phyloP scores from a whole-genome alignment of 2,329 filamentous ascomycete genomes.

The Rutstroemia sp. region DNA sequence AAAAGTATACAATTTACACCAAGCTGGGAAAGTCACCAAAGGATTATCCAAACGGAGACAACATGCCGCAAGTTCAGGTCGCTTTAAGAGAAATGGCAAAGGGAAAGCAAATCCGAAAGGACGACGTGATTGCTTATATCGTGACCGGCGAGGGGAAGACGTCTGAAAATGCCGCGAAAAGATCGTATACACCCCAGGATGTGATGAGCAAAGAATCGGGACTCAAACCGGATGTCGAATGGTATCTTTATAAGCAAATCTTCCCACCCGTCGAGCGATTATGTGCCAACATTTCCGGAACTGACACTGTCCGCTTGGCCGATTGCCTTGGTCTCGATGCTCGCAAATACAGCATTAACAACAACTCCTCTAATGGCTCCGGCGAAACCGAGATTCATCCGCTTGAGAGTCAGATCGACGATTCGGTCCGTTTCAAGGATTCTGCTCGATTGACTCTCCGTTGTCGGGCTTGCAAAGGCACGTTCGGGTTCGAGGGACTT shows the following conservation, averaged over 20 bases:
- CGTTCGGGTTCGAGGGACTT: slow-evolving; percentile 71
- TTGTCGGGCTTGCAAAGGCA: slow-evolving; percentile 72
- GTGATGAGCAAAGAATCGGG: slow-evolving; percentile 68
- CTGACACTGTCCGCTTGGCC: slow-evolving; percentile 80
- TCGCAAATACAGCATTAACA: slow-evolving; percentile 72
- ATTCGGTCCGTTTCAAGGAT: slow-evolving; percentile 80
- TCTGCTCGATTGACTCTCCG: slow-evolving; percentile 69
- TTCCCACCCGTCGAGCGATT: slow-evolving; percentile 96
- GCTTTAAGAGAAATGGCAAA: slow-evolving; percentile 80
- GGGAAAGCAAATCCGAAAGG: slow-evolving; percentile 82
- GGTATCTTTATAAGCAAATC: slow-evolving; percentile 97
- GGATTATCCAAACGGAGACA: slow-evolving; percentile 89
- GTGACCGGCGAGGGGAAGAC: slow-evolving; percentile 66
- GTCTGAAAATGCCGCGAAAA: slow-evolving; percentile 71
- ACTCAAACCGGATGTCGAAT: slow-evolving; percentile 86
- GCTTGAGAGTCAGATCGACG: slow-evolving; percentile 88
- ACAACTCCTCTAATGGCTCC: slow-evolving; percentile 40
- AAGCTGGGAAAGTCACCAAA: slow-evolving; percentile 91
- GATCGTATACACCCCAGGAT: slow-evolving; percentile 81
- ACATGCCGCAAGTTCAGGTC: slow-evolving; percentile 96
- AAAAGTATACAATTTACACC: slow-evolving; percentile 96
- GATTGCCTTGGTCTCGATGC: slow-evolving; percentile 91
- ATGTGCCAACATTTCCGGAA: slow-evolving; percentile 90
- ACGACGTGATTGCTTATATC: slow-evolving; percentile 94
- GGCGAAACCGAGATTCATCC: slow-evolving; percentile 73